Evolutionary conservation across 306 rosid species (phyloP).

Genomic region (Trichosanthes cucumerina): DNA sequence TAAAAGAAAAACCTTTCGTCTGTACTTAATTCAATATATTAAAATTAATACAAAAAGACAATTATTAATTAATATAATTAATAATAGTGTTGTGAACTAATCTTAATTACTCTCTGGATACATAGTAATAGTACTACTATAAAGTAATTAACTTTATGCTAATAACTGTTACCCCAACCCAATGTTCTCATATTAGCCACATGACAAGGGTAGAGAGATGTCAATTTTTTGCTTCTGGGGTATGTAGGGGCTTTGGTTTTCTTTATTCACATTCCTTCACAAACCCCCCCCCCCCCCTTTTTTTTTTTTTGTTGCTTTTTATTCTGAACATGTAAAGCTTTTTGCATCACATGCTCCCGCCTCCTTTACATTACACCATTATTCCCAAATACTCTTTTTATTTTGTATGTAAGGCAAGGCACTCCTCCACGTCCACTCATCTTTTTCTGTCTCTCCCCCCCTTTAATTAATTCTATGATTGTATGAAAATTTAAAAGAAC

Average conservation of each 20-base stretch:
- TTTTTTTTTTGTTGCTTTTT: slow-evolving; percentile 1
- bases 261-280: slow-evolving; percentile 22
- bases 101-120: neutral
- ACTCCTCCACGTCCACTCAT: slow-evolving; percentile 6
- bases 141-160: neutral
- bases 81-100: neutral
- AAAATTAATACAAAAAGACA: neutral
- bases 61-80: neutral
- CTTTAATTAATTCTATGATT: neutral
- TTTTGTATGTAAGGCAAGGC: neutral
- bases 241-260: slow-evolving; percentile 8
- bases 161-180: slow-evolving; percentile 4
- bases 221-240: neutral
- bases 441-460: slow-evolving; percentile 14
- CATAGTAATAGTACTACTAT: neutral
- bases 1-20: neutral
- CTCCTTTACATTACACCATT: slow-evolving; percentile 32
- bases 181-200: slow-evolving; percentile 14
- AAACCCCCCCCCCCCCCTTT: no score
- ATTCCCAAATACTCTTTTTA: slow-evolving; percentile 18
- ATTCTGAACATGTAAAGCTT: slow-evolving; percentile 27
- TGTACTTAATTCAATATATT: neutral
- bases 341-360: slow-evolving; percentile 34
- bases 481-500: neutral
- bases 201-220: slow-evolving; percentile 10